phyloP scores from a whole-genome alignment of 2,329 filamentous ascomycete genomes.

The Penicillium vulpinum region DNA sequence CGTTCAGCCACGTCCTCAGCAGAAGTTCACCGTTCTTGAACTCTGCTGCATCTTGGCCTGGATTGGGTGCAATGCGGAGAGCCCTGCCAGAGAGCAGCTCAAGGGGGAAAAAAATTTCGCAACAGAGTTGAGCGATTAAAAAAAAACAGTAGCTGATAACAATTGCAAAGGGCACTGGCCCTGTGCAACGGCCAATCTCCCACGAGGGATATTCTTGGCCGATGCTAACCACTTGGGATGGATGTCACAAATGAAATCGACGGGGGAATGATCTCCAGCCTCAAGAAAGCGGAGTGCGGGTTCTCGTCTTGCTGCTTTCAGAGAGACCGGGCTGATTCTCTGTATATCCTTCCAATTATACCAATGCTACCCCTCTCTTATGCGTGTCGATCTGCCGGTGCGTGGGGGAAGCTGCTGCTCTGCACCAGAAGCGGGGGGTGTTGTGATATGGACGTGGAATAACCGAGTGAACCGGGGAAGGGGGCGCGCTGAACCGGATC shows the following conservation, averaged over 20 bases:
- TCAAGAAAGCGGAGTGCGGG: conserved; percentile 17
- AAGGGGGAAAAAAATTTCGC: conserved; percentile 26
- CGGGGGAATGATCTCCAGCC: conserved; percentile 21
- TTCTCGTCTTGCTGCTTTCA: conserved; percentile 22
- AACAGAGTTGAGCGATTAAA: conserved; percentile 14
- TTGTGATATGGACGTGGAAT: conserved; percentile 28
- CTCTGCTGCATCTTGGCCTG: conserved; percentile 49
- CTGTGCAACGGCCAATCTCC: conserved; percentile 20
- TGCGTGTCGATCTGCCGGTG: conserved; percentile 33
- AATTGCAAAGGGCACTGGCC: conserved; percentile 27
- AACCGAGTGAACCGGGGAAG: conserved; percentile 17
- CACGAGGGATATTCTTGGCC: conserved; percentile 12
- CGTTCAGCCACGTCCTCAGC: conserved; percentile 43
- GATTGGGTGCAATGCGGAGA: conserved; percentile 41
- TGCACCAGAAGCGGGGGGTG: conserved; percentile 26
- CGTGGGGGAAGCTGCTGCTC: conserved; percentile 38
- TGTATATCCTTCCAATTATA: conserved; percentile 21
- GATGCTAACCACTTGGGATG: conserved; percentile 19
- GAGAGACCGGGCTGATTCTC: conserved; percentile 18
- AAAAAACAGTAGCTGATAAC: conserved; percentile 22
- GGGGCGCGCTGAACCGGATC: conserved; percentile 16
- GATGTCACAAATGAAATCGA: conserved; percentile 24
- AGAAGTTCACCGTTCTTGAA: conserved; percentile 42
- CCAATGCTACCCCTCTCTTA: conserved; percentile 31
- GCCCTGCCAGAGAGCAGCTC: conserved; percentile 45